Percentiles rank a stretch among this genome's conserved stretches.
These are phyloP conservation scores for Leccinum variicolor DNA, from an alignment of 768 basidiomycete genomes.

Conservation along the genomic window DNA sequence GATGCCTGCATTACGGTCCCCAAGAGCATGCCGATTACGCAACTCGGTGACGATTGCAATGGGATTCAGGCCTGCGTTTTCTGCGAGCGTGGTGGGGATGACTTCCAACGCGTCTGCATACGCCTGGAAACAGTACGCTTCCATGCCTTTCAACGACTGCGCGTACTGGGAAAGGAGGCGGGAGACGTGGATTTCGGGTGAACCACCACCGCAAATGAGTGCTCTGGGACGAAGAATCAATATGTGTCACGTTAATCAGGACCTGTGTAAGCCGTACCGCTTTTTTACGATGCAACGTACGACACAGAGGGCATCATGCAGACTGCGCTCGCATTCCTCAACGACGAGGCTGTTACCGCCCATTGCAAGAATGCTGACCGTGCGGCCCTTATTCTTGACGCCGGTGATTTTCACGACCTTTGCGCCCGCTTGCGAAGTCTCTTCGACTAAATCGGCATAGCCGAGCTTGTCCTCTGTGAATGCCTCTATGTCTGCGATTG, in stretches of 20 bases:
- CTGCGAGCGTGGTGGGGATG: slow-evolving; percentile 95
- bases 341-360: slow-evolving; percentile 90
- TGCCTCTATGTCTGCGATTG: slow-evolving; percentile 94
- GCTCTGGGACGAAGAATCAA: slow-evolving; percentile 47
- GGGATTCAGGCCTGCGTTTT: slow-evolving; percentile 97
- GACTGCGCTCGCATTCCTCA: slow-evolving; percentile 94
- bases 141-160: slow-evolving; percentile 94
- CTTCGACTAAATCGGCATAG: slow-evolving; percentile 93
- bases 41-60: slow-evolving; percentile 98
- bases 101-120: slow-evolving; percentile 98
- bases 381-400: slow-evolving; percentile 90
- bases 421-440: slow-evolving; percentile 73
- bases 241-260: background rate
- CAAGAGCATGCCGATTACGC: slow-evolving; percentile 93
- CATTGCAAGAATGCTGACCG: slow-evolving; percentile 93
- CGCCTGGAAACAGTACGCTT: slow-evolving; percentile 98
- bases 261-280: slow-evolving; percentile 51
- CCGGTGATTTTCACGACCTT: slow-evolving; percentile 95
- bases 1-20: slow-evolving; percentile 93
- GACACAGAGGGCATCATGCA: slow-evolving; percentile 99
- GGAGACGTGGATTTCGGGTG: slow-evolving; percentile 97
- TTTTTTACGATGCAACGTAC: slow-evolving; percentile 98
- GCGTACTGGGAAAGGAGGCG: slow-evolving; percentile 86
- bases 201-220: slow-evolving; percentile 93
- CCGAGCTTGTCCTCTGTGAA: slow-evolving; percentile 98